These are phyloP conservation scores for Monilinia fructicola DNA, from an alignment of 2,329 filamentous ascomycete genomes.

Conservation along the genomic window DNA sequence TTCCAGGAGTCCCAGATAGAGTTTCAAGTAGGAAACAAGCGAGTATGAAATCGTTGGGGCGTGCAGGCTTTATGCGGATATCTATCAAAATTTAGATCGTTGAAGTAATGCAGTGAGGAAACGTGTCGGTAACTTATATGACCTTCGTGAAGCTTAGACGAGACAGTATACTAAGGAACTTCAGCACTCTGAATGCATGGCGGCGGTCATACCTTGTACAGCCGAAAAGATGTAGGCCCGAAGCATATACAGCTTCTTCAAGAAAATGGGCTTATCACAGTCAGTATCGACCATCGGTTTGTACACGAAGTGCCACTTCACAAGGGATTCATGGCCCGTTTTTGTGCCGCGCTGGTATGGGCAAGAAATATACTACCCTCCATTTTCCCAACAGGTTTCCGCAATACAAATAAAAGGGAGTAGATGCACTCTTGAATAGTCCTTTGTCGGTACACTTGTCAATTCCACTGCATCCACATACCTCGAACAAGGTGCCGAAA, in stretches of 20 bases:
- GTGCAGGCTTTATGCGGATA: neutral
- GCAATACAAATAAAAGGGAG: conserved; percentile 32
- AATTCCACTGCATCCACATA: conserved; percentile 46
- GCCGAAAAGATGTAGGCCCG: neutral
- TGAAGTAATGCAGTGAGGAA: neutral
- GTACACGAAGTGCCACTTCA: conserved; percentile 50
- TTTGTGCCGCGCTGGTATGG: conserved; percentile 46
- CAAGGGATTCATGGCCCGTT: conserved; percentile 49
- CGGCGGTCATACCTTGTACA: neutral
- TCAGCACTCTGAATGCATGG: neutral
- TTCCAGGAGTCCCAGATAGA: neutral
- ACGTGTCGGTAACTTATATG: neutral
- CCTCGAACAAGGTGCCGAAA: conserved; percentile 38
- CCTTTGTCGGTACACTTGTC: conserved; percentile 49
- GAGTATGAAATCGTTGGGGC: neutral
- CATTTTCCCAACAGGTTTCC: conserved; percentile 28
- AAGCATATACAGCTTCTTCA: neutral
- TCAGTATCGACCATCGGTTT: conserved; percentile 48
- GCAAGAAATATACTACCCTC: neutral
- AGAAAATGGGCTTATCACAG: neutral
- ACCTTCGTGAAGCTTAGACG: neutral
- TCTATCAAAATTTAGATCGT: neutral
- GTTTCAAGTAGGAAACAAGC: neutral
- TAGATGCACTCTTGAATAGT: conserved; percentile 51
- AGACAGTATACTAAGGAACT: neutral